A percentile compares a stretch with the other conserved stretches of the same genome.
Evolutionary conservation across 306 rosid species (phyloP).

Genomic region (Sesbania bispinosa): DNA sequence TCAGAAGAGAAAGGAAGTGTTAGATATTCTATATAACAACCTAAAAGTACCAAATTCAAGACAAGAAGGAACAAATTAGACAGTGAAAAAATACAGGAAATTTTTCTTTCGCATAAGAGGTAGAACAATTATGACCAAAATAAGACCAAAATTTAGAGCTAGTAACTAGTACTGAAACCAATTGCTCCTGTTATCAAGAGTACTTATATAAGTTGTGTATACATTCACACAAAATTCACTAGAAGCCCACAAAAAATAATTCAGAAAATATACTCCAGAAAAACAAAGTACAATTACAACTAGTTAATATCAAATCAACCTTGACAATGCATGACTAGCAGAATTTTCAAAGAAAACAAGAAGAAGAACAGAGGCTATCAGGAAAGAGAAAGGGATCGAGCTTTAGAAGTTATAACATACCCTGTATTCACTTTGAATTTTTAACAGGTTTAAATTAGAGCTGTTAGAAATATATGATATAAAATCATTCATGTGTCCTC

Average conservation of each 20-base stretch:
- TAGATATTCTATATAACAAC: background rate
- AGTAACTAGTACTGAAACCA: background rate
- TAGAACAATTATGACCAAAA: background rate
- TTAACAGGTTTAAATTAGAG: background rate
- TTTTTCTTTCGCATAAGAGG: background rate
- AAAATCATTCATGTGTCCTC: too few relatives aligned
- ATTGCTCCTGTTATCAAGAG: background rate
- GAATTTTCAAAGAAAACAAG: background rate
- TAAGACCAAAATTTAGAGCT: slow-evolving; percentile 2
- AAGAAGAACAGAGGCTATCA: background rate
- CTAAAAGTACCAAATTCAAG: background rate
- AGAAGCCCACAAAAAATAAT: background rate
- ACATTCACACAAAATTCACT: background rate
- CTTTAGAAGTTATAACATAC: background rate
- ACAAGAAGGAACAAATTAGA: too few relatives aligned
- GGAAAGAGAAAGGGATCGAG: background rate
- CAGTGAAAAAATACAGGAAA: background rate
- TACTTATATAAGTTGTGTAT: background rate
- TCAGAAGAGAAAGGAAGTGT: background rate
- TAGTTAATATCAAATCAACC: background rate
- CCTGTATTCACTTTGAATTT: background rate
- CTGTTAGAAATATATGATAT: too few relatives aligned
- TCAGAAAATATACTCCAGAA: background rate
- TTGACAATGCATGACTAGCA: background rate
- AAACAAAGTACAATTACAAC: background rate